Conservation (phyloP, 1,284 basidiomycete genomes). For the Boletus sp. region DNA sequence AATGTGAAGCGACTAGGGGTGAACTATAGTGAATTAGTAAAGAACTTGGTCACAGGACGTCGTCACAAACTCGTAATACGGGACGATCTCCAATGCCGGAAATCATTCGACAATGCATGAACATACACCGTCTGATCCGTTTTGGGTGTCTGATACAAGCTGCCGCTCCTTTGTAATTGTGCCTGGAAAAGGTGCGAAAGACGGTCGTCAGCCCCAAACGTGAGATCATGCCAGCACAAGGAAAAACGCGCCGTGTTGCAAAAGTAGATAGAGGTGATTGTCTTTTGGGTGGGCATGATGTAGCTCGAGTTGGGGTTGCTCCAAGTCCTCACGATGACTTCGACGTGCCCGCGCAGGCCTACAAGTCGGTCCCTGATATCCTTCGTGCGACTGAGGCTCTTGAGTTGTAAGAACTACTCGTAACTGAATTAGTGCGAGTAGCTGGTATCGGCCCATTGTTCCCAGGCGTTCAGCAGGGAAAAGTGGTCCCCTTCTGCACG, state of each 20-base stretch:
- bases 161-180: constrained; percentile 87
- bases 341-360: constrained; percentile 94
- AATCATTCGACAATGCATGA: constrained; percentile 94
- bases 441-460: constrained; percentile 91
- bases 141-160: constrained; percentile 92
- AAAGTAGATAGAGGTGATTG: constrained; percentile 96
- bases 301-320: constrained; percentile 91
- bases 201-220: constrained; percentile 16
- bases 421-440: constrained; percentile 96
- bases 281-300: constrained; percentile 82
- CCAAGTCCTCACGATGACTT: constrained; percentile 85
- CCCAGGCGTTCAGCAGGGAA: constrained; percentile 93
- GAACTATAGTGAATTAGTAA: constrained; percentile 10
- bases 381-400: constrained; percentile 90
- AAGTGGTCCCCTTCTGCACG: constrained; percentile 98
- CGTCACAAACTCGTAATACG: constrained; percentile 95
- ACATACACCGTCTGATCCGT: constrained; percentile 96
- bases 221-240: too few relatives aligned
- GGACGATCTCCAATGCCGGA: constrained; percentile 87
- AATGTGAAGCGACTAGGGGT: constrained; percentile 84
- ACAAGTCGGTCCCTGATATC: constrained; percentile 98
- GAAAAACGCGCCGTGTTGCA: constrained; percentile 84
- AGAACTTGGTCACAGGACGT: constrained; percentile 51
- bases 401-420: constrained; percentile 98
- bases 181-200: constrained; percentile 51